Evolutionary conservation across 2,329 filamentous ascomycete genomes (phyloP).

Genomic region (Microsporum ferrugineum): DNA sequence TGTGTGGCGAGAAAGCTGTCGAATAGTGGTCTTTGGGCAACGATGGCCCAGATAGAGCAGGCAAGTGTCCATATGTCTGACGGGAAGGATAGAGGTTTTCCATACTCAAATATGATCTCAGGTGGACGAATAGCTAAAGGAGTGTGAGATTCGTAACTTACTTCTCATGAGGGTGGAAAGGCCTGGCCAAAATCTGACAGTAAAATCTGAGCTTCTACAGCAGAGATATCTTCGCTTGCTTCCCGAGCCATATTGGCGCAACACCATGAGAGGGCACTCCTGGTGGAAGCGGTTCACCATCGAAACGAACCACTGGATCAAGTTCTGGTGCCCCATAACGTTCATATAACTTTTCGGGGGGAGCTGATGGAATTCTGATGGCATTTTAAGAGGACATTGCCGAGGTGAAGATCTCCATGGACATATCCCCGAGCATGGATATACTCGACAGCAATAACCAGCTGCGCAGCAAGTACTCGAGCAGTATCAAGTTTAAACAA

Average conservation of each 20-base stretch:
- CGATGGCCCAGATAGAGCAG: conserved; percentile 20
- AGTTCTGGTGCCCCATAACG: conserved; percentile 18
- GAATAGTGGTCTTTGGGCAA: conserved; percentile 19
- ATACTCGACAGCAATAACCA: conserved; percentile 16
- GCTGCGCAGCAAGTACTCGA: conserved; percentile 12
- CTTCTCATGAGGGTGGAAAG: conserved; percentile 18
- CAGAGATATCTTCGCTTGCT: conserved; percentile 18
- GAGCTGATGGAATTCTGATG: conserved; percentile 13
- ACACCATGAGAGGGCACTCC: conserved; percentile 16
- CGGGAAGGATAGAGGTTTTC: conserved; percentile 15
- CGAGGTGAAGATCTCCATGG: conserved; percentile 20
- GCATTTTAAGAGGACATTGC: conserved; percentile 15
- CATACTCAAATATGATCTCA: conserved; percentile 18
- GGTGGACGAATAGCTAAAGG: conserved; percentile 16
- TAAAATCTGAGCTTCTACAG: conserved; percentile 19
- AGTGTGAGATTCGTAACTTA: conserved; percentile 18
- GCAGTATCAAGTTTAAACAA: conserved; percentile 13
- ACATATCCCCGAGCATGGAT: conserved; percentile 17
- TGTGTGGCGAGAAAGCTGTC: conserved; percentile 2
- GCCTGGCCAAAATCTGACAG: conserved; percentile 25
- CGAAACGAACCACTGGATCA: conserved; percentile 11
- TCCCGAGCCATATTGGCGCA: conserved; percentile 16
- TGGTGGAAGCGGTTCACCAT: conserved; percentile 16
- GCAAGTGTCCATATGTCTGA: conserved; percentile 23
- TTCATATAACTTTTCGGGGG: conserved; percentile 19